Evolutionary conservation across 2,329 filamentous ascomycete species (phyloP), one percentile per base, ranked within the genome.

Genomic region (Botrytis elliptica): DNA sequence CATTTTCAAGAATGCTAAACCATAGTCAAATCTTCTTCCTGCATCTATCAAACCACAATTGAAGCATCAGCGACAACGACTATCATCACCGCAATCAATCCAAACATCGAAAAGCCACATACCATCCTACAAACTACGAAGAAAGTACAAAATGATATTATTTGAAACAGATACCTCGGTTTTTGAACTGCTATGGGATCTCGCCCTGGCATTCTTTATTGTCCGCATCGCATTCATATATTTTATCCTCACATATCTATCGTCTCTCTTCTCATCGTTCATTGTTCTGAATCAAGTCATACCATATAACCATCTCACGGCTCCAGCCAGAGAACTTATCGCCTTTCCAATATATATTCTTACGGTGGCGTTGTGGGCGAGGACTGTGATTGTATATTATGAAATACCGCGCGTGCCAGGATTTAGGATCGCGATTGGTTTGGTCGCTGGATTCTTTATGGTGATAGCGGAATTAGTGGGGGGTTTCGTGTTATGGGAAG

Each of bases 141-240:
- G 12, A 40, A 38, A 29, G 14, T 4, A 14, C 20, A 36, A 18
- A 3, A 76, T 75, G 72, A 74, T 78, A 64, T 74, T 81, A 59
- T 81, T 82, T 71, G 77, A 81, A 62, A 81, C 81, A 9, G 79
- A 78, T 33, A 79, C 82, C 71, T 80, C 81, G 9, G 79, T 83
- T 49, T 79, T 84, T 70, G 81, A 83, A 57, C 69, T 83, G 68
- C 78, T 84, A 71, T 84, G 82, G 82, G 81, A 83, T 76, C 75
- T 83, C 29, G 80, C 81, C 59, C 78, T 84, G 20, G 78, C 79
- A 52, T 78, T 82, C 72, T 83, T 82, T 77, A 76, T 82, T 76
- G 55, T 82, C 68, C 78, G 80, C 69, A 77, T 82, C 60, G 79
- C 79, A 40, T 76, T 81, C 64, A 73, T 78, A 68, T 83, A 84